Evolutionary conservation across 75 land plant species (phyloP).

Genomic region (Pinus tabuliformis): DNA sequence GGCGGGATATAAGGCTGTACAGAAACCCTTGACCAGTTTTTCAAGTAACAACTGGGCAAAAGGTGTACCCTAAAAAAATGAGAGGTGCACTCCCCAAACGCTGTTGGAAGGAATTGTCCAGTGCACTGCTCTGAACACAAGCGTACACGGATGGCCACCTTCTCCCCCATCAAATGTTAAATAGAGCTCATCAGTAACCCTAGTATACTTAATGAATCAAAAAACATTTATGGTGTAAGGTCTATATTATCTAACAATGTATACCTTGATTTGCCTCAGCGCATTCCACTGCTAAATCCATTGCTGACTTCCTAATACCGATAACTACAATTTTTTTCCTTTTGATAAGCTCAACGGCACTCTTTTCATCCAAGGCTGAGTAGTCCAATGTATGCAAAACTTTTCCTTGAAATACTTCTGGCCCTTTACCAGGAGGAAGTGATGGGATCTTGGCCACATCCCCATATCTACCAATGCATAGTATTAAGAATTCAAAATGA

Average conservation of each 20-base stretch:
- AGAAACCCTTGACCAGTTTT: slow-evolving; percentile 50
- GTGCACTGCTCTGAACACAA: slow-evolving; percentile 64
- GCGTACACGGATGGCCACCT: slow-evolving; percentile 64
- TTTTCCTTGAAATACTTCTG: slow-evolving; percentile 7
- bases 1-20: slow-evolving; percentile 15
- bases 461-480: slow-evolving; percentile 49
- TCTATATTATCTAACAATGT: neutral
- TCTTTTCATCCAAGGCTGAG: slow-evolving; percentile 41
- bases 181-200: too few species aligned
- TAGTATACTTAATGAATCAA: too few species aligned
- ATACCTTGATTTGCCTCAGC: slow-evolving; percentile 85
- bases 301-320: slow-evolving; percentile 74
- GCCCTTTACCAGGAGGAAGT: too few species aligned
- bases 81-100: slow-evolving; percentile 56
- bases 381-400: slow-evolving; percentile 79
- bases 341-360: slow-evolving; percentile 25
- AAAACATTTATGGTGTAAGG: too few species aligned
- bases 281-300: slow-evolving; percentile 72
- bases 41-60: slow-evolving; percentile 48
- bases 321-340: slow-evolving; percentile 66
- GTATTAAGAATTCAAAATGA: slow-evolving; percentile 53
- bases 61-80: slow-evolving; percentile 53
- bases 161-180: slow-evolving; percentile 20
- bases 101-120: slow-evolving; percentile 55
- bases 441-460: too few species aligned